Conservation (phyloP, 2,329 filamentous ascomycete genomes). For the Botrytis sinoallii region DNA sequence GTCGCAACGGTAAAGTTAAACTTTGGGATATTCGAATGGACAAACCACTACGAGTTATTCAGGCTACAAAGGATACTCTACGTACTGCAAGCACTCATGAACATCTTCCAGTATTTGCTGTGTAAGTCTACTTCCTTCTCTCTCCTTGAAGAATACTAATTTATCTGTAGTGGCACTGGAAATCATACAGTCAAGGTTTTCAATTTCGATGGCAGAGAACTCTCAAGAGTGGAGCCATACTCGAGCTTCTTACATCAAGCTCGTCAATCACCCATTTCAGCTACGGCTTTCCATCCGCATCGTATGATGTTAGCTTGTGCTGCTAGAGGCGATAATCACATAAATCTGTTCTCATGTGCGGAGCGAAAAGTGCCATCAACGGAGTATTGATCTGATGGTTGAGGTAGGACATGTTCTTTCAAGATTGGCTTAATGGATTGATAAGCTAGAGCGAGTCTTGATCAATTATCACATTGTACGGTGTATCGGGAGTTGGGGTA, state of each 20-base stretch:
- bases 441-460: slow-evolving; percentile 9
- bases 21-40: slow-evolving; percentile 96
- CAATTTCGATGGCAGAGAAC: slow-evolving; percentile 76
- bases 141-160: background rate
- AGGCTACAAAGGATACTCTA: slow-evolving; percentile 72
- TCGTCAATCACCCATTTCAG: slow-evolving; percentile 76
- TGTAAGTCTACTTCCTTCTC: slow-evolving; percentile 57
- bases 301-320: slow-evolving; percentile 86
- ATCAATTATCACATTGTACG: slow-evolving; percentile 18
- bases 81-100: slow-evolving; percentile 90
- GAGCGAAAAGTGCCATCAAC: slow-evolving; percentile 34
- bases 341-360: slow-evolving; percentile 81
- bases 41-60: slow-evolving; percentile 67
- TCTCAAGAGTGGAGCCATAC: slow-evolving; percentile 86
- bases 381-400: slow-evolving; percentile 8
- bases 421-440: background rate
- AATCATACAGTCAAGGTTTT: slow-evolving; percentile 87
- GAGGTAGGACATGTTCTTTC: background rate
- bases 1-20: slow-evolving; percentile 88
- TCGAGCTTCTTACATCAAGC: slow-evolving; percentile 82
- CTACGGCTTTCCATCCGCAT: slow-evolving; percentile 94
- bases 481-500: slow-evolving; percentile 16
- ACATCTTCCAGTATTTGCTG: slow-evolving; percentile 91
- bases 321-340: slow-evolving; percentile 80
- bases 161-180: slow-evolving; percentile 70